Evolutionary conservation across 2,329 filamentous ascomycete genomes (phyloP), one percentile per base, ranked within the genome.

Genomic region (Cytospora schulzeri): DNA sequence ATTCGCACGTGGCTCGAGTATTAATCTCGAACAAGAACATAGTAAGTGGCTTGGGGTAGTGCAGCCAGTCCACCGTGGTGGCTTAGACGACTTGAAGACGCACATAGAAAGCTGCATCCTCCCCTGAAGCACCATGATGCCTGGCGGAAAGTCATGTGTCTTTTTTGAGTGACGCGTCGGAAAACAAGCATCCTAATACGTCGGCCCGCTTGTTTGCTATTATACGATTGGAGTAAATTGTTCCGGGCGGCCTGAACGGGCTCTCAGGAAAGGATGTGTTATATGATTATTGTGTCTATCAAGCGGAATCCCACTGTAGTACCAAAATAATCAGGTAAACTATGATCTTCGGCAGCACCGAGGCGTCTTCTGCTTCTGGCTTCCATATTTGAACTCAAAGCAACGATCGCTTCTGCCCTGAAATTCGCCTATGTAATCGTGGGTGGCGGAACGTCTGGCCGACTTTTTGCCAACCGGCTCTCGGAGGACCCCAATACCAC

Each of bases 361-460:
- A 56, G 19, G 1, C 4, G 33, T 19, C 35, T 63, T 12, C 8
- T 14, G 26, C 5, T 45, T 22, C 1, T 41, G 17, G 22, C 22
- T 2, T 22, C 22, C 24, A 7, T 22, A 14, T 5, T 31, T 31
- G 29, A 31, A 31, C 4, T 35, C 17, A 38, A 41, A 9, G 22
- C 22, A 15, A 6, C 28, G n/a, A 50, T 19, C 31, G 9, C 1
- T 38, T 12, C 50, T 19, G 52, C 57, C 4, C 48, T 29, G 31
- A 53, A 45, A 6, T 73, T 72, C 55, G 72, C 74, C 64, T 75
- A 73, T 64, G 68, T 80, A 22, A 72, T 81, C 51, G 71, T 79
- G 26, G 79, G 79, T 17, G 79, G 78, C 22, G 79, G 79, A 4
- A 79, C 78, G 9, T 76, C 75, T 50, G 79, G 79, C 33, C 73